Conservation (phyloP, 2,329 filamentous ascomycete genomes). For the Cladophialophora carrionii region DNA sequence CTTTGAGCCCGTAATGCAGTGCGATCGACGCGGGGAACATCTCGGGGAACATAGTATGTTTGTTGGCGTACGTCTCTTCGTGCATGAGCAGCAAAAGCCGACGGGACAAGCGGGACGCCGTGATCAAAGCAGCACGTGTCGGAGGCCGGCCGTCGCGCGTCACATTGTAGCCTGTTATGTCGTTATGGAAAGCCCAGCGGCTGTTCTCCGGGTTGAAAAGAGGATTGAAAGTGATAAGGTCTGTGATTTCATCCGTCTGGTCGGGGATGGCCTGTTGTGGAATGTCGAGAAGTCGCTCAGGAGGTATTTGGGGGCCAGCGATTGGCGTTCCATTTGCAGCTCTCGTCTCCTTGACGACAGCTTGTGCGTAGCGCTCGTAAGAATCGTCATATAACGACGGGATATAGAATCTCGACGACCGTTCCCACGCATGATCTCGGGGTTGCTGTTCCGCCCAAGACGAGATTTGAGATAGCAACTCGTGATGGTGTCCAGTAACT, state of each 20-base stretch:
- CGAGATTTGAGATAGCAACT: constrained; percentile 70
- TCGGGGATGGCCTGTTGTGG: constrained; percentile 24
- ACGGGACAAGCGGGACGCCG: constrained; percentile 68
- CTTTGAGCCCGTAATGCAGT: constrained; percentile 76
- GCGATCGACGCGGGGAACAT: constrained; percentile 76
- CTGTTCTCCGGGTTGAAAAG: constrained; percentile 72
- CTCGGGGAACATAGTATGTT: constrained; percentile 75
- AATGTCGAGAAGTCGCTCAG: constrained; percentile 28
- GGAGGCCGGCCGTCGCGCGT: constrained; percentile 59
- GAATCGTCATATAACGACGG: constrained; percentile 49
- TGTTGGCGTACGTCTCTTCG: constrained; percentile 68
- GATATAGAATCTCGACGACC: constrained; percentile 75
- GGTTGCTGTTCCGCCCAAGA: constrained; percentile 70
- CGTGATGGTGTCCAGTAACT: constrained; percentile 68
- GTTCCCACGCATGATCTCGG: constrained; percentile 75
- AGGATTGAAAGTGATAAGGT: constrained; percentile 77
- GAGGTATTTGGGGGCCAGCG: constrained; percentile 33
- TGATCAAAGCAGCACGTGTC: constrained; percentile 72
- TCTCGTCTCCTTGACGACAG: constrained; percentile 26
- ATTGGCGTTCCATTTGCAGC: constrained; percentile 25
- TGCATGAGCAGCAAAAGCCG: constrained; percentile 73
- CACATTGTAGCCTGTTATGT: constrained; percentile 69
- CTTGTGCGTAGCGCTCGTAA: constrained; percentile 27
- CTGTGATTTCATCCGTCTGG: constrained; percentile 62
- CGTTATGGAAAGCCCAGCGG: constrained; percentile 72